A percentile compares a stretch with the other conserved stretches of the same genome.
phyloP scores from a whole-genome alignment of 495 filamentous ascomycete species.

The Hypomontagnella monticulosa region DNA sequence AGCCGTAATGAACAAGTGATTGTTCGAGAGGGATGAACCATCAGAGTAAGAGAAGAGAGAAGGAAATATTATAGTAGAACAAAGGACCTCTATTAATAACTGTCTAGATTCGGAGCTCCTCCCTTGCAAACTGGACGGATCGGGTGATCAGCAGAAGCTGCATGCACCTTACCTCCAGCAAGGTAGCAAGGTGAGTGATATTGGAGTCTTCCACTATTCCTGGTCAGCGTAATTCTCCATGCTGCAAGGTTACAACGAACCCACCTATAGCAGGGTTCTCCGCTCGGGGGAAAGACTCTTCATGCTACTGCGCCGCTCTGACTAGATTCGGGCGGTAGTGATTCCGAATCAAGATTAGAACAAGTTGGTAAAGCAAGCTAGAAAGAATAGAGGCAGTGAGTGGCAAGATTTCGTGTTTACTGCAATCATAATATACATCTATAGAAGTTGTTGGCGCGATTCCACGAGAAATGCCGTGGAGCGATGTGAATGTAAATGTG shows the following conservation, averaged over 20 bases:
- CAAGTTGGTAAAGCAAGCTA: not conserved
- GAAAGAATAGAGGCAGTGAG: not conserved
- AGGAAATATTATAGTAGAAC: not conserved
- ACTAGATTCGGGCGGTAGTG: not conserved
- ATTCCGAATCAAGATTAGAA: constrained; percentile 17
- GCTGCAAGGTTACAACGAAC: constrained; percentile 22
- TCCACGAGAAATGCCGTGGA: not conserved
- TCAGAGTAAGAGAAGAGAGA: not conserved
- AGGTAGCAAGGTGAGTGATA: constrained; percentile 33
- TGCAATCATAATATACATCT: not conserved
- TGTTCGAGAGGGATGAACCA: constrained; percentile 18
- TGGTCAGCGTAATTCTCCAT: constrained; percentile 16
- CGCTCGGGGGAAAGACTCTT: constrained; percentile 20
- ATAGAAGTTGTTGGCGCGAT: not conserved
- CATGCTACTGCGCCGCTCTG: not conserved
- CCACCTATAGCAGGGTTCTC: constrained; percentile 36
- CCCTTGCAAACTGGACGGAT: constrained; percentile 27
- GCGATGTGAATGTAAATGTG: not conserved
- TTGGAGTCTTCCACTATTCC: constrained; percentile 11
- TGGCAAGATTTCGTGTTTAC: not conserved
- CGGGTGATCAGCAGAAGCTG: constrained; percentile 30
- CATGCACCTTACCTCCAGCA: constrained; percentile 21
- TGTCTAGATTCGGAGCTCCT: not conserved
- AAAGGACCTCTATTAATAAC: constrained; percentile 32
- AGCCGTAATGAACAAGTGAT: constrained; percentile 4